phyloP scores from a whole-genome alignment of 257 asterid species.

The Lycium ferocissimum region DNA sequence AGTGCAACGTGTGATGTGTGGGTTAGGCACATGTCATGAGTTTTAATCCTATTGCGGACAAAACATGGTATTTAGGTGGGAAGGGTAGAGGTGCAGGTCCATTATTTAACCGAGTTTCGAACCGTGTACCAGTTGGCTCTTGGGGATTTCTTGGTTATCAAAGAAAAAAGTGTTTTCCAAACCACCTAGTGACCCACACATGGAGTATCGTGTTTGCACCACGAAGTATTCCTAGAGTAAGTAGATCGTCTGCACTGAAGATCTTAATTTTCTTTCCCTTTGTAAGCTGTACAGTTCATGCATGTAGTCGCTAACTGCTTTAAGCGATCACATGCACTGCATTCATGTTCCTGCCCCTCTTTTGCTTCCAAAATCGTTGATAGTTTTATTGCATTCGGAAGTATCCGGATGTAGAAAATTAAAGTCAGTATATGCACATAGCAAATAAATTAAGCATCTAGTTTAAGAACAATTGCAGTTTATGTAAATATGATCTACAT shows the following conservation, averaged over 20 bases:
- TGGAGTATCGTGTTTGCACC: not conserved
- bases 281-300: not conserved
- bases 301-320: not conserved
- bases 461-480: not conserved
- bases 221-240: not conserved
- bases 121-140: not conserved
- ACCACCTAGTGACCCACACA: not conserved
- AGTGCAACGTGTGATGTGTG: not conserved
- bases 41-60: not conserved
- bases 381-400: conserved; percentile 1
- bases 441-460: not conserved
- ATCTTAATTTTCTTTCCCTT: not conserved
- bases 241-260: not conserved
- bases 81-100: conserved; percentile 10
- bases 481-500: not conserved
- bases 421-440: not conserved
- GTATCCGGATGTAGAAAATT: conserved; percentile 3
- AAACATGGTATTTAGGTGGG: conserved; percentile 16
- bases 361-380: not conserved
- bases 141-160: not conserved
- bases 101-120: not conserved
- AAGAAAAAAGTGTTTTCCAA: not conserved
- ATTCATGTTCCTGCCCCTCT: not conserved
- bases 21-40: not conserved
- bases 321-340: conserved; percentile 16